Conservation (phyloP, 2,329 filamentous ascomycete genomes). For the Curvularia lunata region DNA sequence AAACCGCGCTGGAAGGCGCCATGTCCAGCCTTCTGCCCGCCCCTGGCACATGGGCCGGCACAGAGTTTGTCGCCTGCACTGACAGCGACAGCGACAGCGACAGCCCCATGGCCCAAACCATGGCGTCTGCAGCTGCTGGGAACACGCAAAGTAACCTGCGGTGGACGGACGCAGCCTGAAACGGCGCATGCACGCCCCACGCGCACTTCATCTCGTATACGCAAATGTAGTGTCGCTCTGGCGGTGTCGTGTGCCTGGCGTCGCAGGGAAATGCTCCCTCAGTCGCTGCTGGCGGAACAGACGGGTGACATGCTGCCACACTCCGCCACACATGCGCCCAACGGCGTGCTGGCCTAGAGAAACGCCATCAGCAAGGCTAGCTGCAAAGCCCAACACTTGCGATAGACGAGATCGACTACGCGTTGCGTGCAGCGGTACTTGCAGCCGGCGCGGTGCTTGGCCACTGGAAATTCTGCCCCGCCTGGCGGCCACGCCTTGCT, state of each 20-base stretch:
- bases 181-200: constrained; percentile 8
- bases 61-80: background rate
- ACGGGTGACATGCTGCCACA: background rate
- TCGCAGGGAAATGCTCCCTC: no score
- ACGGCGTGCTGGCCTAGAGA: background rate
- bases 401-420: constrained; percentile 14
- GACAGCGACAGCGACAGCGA: no score
- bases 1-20: background rate
- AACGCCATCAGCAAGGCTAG: background rate
- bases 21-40: no score
- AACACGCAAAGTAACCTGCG: constrained; percentile 5
- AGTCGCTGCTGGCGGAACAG: background rate
- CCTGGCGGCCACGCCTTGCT: constrained; percentile 6
- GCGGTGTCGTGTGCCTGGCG: no score
- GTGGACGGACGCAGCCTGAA: constrained; percentile 3
- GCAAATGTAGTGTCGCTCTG: background rate
- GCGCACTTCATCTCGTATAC: background rate
- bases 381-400: no score
- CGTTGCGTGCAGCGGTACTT: background rate
- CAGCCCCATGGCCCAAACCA: background rate
- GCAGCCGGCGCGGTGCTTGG: constrained; percentile 5
- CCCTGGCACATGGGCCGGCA: background rate
- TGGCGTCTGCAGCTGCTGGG: constrained; percentile 6
- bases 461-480: constrained; percentile 15
- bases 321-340: background rate